A percentile compares a stretch with the other conserved stretches of the same genome.
phyloP scores from a whole-genome alignment of 192 early-diverging fungal species.

The Podila epicladia region DNA sequence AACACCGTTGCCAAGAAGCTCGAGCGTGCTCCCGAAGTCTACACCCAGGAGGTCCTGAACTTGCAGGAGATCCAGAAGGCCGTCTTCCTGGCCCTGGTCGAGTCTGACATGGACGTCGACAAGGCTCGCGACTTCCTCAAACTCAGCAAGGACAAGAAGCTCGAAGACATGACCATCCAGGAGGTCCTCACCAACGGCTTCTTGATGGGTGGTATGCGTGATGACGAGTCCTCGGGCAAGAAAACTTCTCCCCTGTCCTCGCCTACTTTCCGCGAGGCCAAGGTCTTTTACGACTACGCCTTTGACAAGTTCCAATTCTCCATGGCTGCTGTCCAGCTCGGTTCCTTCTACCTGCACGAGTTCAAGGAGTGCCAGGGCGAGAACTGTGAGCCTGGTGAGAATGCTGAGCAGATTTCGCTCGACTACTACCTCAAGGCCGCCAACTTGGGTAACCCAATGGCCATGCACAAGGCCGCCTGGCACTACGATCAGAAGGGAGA shows the following conservation, averaged over 20 bases:
- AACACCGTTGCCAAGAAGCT: constrained; percentile 59
- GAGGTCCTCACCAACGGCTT: constrained; percentile 57
- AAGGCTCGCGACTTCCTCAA: constrained; percentile 52
- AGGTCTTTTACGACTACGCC: constrained; percentile 56
- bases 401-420: constrained; percentile 57
- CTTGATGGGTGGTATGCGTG: constrained; percentile 55
- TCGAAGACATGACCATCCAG: constrained; percentile 50
- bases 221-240: constrained; percentile 40
- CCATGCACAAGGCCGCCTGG: constrained; percentile 61
- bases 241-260: constrained; percentile 53
- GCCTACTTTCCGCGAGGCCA: constrained; percentile 58
- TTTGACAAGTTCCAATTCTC: constrained; percentile 57
- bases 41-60: constrained; percentile 51
- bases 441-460: constrained; percentile 61
- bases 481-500: constrained; percentile 59
- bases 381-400: constrained; percentile 55
- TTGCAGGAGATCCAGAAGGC: constrained; percentile 58
- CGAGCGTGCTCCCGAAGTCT: constrained; percentile 51
- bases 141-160: constrained; percentile 18
- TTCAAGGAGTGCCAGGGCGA: constrained; percentile 54
- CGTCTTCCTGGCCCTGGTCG: constrained; percentile 49
- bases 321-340: constrained; percentile 64
- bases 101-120: constrained; percentile 55
- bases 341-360: constrained; percentile 60
- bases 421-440: constrained; percentile 60